Percentiles rank a stretch among this genome's conserved stretches.
These are phyloP conservation scores for Paraphoma chrysanthemicola DNA, from an alignment of 2,329 filamentous ascomycete species.

Conservation along the genomic window DNA sequence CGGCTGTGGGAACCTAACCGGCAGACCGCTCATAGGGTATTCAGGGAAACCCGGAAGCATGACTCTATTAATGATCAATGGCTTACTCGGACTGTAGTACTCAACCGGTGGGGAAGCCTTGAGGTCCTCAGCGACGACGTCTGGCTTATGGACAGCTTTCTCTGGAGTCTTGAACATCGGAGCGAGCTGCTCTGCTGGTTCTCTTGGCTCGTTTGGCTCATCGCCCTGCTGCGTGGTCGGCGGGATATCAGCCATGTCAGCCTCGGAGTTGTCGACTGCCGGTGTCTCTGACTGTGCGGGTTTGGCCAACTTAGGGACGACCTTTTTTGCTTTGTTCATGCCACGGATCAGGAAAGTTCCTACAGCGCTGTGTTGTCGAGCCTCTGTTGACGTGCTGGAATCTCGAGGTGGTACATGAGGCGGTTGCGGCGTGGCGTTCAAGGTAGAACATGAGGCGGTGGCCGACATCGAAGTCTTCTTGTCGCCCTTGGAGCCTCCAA, in stretches of 20 bases:
- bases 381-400: conserved; percentile 43
- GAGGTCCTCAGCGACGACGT: conserved; percentile 8
- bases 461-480: conserved; percentile 25
- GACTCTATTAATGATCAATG: conserved; percentile 1
- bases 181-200: conserved; percentile 3
- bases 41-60: conserved; percentile 12
- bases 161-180: conserved; percentile 17
- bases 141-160: conserved; percentile 16
- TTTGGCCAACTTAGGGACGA: not conserved
- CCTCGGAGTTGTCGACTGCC: too few relatives aligned
- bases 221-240: not conserved
- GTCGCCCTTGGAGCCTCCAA: conserved; percentile 27
- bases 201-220: not conserved
- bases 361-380: conserved; percentile 34
- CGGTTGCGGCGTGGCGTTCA: conserved; percentile 21
- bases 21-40: conserved; percentile 18
- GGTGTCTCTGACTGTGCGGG: too few relatives aligned
- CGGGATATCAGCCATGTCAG: too few relatives aligned
- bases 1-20: conserved; percentile 15
- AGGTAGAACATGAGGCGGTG: conserved; percentile 32
- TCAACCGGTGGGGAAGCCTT: not conserved
- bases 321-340: conserved; percentile 15
- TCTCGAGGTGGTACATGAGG: conserved; percentile 38
- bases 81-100: conserved; percentile 8
- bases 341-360: conserved; percentile 33